Percentiles rank a stretch among this genome's conserved stretches.
Evolutionary conservation across 1,139 yeast species (phyloP).

Genomic region (Lodderomyces metapsilosis): DNA sequence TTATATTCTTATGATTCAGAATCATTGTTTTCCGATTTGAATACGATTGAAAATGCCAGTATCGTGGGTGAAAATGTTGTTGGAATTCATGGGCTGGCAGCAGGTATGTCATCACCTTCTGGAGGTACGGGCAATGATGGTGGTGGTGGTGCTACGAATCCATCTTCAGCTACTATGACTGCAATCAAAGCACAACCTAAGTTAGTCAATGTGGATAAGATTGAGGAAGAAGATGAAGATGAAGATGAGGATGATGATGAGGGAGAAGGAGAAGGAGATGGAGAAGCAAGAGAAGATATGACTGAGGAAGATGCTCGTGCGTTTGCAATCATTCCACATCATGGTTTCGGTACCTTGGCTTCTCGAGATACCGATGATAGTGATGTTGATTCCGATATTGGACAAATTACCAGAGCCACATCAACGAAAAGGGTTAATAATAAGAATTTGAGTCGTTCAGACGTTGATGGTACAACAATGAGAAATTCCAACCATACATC

Average conservation of each 20-base stretch:
- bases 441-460: not conserved
- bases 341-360: not conserved
- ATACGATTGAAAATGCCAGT: conserved; percentile 53
- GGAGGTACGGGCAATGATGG: conserved; percentile 10
- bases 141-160: conserved; percentile 16
- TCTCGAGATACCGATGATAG: conserved; percentile 22
- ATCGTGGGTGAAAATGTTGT: conserved; percentile 50
- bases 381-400: conserved; percentile 49
- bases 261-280: conserved; percentile 15
- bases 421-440: conserved; percentile 24
- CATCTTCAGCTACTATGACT: conserved; percentile 45
- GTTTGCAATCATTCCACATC: conserved; percentile 25
- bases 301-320: too few species aligned
- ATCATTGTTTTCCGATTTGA: conserved; percentile 51
- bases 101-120: not conserved
- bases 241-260: conserved; percentile 27
- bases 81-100: conserved; percentile 10
- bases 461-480: conserved; percentile 1
- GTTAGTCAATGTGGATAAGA: conserved; percentile 56
- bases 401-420: conserved; percentile 46
- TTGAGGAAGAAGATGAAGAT: conserved; percentile 51
- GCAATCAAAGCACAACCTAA: conserved; percentile 72
- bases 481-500: not conserved
- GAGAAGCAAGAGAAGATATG: too few species aligned
- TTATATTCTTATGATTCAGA: conserved; percentile 51